Evolutionary conservation across 2,329 filamentous ascomycete genomes (phyloP), one percentile per base, ranked within the genome.

Genomic region (Phyllosticta ampelicida): DNA sequence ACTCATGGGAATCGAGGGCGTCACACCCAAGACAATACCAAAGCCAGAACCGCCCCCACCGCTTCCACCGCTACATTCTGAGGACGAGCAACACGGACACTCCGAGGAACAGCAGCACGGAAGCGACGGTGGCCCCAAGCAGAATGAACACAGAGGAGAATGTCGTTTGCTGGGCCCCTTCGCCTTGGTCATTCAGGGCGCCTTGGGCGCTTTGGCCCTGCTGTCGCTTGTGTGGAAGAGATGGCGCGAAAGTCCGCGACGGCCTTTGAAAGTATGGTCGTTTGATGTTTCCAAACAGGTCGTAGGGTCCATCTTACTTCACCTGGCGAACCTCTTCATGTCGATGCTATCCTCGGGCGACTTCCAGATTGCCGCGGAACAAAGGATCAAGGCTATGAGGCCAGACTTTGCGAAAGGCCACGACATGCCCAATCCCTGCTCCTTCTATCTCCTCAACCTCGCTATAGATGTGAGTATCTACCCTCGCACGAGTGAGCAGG

Each of bases 231-330:
- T 97, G 8, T 95, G 84, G 77, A 99, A 99, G 77, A 82, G 94
- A 65, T 96, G 87, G 84, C 83, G 89, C 63, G 94, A 99, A 74
- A 81, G 89, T 59, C 92, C 94, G 1, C 92, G 96, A 71, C 82
- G 94, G 58, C 92, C 92, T 0, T 69, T 97, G 68, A 95, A 95
- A 79, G 90, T 99, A 63, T 99, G 94, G 92, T 91, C 89, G 72
- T 99, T 97, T 71, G 94, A 99, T 70, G 94, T 86, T 21, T 95
- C 90, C 29, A 99, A 99, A 77, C 94, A 99, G 77, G 90, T 99
- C 56, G 88, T 97, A 67, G 94, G 94, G 20, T 95, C 90, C 28
- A 86, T 90, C 51, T 80, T 99, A 71, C 84, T 96, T 30, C 94
- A 99, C 74, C 79, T 92, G 51, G 89, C 91, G 64, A 99, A 99